These are phyloP conservation scores for Haplographium delicatum DNA, from an alignment of 495 filamentous ascomycete species.

Conservation along the genomic window DNA sequence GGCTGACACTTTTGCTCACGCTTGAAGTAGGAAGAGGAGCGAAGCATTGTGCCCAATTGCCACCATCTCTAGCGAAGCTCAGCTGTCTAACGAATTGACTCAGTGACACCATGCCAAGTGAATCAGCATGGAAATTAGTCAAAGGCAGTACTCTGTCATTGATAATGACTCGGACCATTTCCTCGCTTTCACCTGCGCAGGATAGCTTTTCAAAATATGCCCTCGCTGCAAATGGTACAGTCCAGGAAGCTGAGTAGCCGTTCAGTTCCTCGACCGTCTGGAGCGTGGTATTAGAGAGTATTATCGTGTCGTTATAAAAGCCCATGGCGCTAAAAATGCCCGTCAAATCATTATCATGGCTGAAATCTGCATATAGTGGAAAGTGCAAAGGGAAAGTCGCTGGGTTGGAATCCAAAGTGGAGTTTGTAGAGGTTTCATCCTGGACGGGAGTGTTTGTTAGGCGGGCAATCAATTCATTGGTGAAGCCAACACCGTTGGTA, in stretches of 20 bases:
- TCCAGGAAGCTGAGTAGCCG: conserved; percentile 65
- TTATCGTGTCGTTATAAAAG: conserved; percentile 55
- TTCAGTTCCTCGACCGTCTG: conserved; percentile 31
- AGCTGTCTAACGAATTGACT: conserved; percentile 61
- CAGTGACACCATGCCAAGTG: conserved; percentile 57
- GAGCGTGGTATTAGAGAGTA: conserved; percentile 42
- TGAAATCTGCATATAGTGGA: conserved; percentile 75
- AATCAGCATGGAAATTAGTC: conserved; percentile 59
- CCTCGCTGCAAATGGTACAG: conserved; percentile 71
- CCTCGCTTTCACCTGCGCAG: conserved; percentile 44
- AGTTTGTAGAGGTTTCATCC: conserved; percentile 65
- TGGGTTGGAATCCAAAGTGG: conserved; percentile 56
- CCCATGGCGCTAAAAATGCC: conserved; percentile 68
- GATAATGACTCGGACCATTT: conserved; percentile 67
- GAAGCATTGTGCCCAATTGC: conserved; percentile 68
- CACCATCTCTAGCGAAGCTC: conserved; percentile 60
- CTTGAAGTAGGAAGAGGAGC: no score
- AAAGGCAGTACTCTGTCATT: conserved; percentile 75
- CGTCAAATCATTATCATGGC: conserved; percentile 79
- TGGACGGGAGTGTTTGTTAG: conserved; percentile 58
- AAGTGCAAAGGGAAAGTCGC: conserved; percentile 59
- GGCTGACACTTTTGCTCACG: no score
- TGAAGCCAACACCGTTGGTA: conserved; percentile 75
- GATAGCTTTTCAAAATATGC: conserved; percentile 80
- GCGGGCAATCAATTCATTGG: conserved; percentile 75